Conservation (phyloP, 305 asterid genomes). For the Solanum chacoense region DNA sequence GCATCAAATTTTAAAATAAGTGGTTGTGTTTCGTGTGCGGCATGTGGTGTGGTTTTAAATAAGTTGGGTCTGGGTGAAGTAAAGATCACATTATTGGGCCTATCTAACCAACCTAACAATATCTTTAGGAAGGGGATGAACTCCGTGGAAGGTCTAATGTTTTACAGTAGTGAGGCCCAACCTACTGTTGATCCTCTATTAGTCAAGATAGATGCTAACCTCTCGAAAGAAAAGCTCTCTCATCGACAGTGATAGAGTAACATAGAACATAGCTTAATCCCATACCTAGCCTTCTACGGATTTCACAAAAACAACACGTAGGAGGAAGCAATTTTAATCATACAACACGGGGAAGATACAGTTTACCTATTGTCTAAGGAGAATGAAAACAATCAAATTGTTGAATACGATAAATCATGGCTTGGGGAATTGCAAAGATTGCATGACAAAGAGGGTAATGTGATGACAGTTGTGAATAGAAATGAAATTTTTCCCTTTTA, state of each 20-base stretch:
- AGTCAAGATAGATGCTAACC: background rate
- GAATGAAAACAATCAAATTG: background rate
- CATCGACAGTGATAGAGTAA: background rate
- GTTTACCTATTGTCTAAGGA: background rate
- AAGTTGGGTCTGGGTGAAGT: background rate
- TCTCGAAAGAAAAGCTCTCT: background rate
- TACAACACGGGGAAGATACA: background rate
- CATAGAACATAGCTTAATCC: background rate
- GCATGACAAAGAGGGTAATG: background rate
- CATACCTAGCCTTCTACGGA: background rate
- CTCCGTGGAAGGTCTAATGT: background rate
- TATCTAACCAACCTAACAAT: background rate
- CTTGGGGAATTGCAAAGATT: background rate
- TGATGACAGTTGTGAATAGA: background rate
- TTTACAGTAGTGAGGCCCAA: background rate
- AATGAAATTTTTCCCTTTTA: background rate
- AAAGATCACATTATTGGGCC: background rate
- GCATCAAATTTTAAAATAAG: background rate
- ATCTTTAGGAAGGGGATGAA: background rate
- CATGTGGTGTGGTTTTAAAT: background rate
- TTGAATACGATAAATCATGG: background rate
- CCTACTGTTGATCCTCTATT: background rate
- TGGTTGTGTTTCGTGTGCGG: background rate
- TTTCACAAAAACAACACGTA: background rate
- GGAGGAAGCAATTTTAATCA: background rate